Base-by-base conservation (phyloP, 2,329 filamentous ascomycete genomes). In the Cladosporium austrohemisphaericum region DNA sequence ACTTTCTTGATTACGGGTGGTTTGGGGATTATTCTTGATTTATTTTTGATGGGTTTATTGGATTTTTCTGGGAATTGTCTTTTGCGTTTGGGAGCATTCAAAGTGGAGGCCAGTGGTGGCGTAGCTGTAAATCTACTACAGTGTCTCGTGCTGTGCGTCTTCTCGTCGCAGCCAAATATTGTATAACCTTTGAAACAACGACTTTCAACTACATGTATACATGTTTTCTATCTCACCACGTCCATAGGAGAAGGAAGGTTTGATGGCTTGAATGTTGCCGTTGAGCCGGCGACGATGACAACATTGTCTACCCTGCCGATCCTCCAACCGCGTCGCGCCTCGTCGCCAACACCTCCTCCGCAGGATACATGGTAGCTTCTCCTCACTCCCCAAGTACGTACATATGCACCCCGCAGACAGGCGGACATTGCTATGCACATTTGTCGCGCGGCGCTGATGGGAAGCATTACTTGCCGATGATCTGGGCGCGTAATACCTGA, bases 341-440 rank as follows among this genome's bases (percentile, higher is more conserved):
- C 31, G 38, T 22, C 38, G 38, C 38, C 11, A 41, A 16, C n/a
- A 19, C 28, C 25, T 10, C 25, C 25, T 4, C 18, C 16, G n/a
- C n/a, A n/a, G n/a, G n/a, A n/a, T n/a, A n/a, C n/a, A n/a, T 11
- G 38, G 31, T 41, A 41, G 38, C 38, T 41, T 41, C 38, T 41
- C 38, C 38, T 41, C 38, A 41, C 38, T 31, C 16, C 7, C 8
- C 9, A 5, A 38, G 33, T 47, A 47, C 44, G 44, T 47, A 41
- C 25, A 47, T 38, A 47, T 47, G 44, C 44, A 47, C 44, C 44
- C 44, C 44, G 44, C 44, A 47, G 44, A n/a, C 33, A n/a, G n/a
- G n/a, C n/a, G n/a, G n/a, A n/a, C n/a, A n/a, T 31, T 16, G 23
- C 14, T 26, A 19, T n/a, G 33, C 22, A 47, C 29, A 28, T 28